Evolutionary conservation across 768 basidiomycete species (phyloP), one percentile per base, ranked within the genome.

Genomic region (Lactarius evosmus): DNA sequence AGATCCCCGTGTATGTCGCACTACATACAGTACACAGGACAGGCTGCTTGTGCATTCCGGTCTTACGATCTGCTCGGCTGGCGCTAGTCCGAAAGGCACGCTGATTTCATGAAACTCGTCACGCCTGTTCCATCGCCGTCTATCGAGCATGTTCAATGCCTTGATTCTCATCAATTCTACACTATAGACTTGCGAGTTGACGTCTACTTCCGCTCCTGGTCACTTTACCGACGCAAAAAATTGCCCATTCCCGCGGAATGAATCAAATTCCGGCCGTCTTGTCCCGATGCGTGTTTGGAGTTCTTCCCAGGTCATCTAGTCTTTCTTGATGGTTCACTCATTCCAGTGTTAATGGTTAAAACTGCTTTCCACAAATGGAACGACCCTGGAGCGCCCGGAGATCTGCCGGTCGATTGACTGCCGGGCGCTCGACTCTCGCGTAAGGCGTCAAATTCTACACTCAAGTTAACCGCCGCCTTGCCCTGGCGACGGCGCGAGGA

Each of bases 401-500:
- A 67, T 65, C 58, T 49, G 34, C 58, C 29, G n/a, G 53, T 29
- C 66, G 62, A 65, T 67, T 58, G 61, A 66, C 51, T 64, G 51
- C 56, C 41, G 64, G 46, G 38, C 66, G 51, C 62, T 52, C 36
- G 25, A 50, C 25, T 30, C 34, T 66, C 62, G 63, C 58, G 58
- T 64, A 65, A 67, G 58, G 44, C 7, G 25, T 49, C 58, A 67
- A 63, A 65, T 60, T 63, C 63, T 19, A 50, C 66, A 41, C 30
- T 30, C 27, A 53, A 32, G 27, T 58, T 55, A 55, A 65, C 62
- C 62, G 61, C 66, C 66, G 62, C 51, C 41, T 60, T 57, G 32
- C 67, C 67, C 67, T 68, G 66, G 63, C 62, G 60, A 68, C 67
- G 67, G 67, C 59, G 25, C 66, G 33, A 62, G 58, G 61, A 58